Conservation (phyloP, 2,329 filamentous ascomycete genomes). For the Mollisia scopiformis region DNA sequence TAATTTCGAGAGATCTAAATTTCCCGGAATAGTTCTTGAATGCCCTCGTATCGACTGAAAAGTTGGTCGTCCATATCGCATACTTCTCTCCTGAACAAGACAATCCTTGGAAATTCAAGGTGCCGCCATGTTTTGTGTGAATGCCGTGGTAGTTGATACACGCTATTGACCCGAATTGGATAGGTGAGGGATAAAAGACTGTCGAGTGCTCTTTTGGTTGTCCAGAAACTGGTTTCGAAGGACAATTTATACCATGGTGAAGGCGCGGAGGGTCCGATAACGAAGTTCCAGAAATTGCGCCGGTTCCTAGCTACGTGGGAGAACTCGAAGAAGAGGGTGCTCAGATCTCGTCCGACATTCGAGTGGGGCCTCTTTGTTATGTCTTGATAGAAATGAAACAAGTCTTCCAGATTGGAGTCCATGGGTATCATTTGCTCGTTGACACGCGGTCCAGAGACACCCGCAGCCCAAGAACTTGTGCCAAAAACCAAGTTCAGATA, state of each 20-base stretch:
- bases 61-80: background rate
- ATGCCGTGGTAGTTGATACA: background rate
- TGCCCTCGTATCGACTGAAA: background rate
- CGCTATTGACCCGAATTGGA: background rate
- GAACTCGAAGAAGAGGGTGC: background rate
- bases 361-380: background rate
- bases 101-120: background rate
- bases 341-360: background rate
- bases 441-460: background rate
- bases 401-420: background rate
- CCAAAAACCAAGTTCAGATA: background rate
- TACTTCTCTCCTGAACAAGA: background rate
- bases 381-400: background rate
- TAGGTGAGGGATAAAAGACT: background rate
- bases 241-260: background rate
- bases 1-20: too few relatives aligned
- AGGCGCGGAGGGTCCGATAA: background rate
- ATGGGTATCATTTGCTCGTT: background rate
- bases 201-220: background rate
- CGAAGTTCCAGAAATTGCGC: background rate
- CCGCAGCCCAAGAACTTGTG: background rate
- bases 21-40: background rate
- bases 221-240: background rate
- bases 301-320: background rate
- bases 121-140: background rate